Conservation (phyloP, 2,329 filamentous ascomycete species). For the Aureobasidium sp. region DNA sequence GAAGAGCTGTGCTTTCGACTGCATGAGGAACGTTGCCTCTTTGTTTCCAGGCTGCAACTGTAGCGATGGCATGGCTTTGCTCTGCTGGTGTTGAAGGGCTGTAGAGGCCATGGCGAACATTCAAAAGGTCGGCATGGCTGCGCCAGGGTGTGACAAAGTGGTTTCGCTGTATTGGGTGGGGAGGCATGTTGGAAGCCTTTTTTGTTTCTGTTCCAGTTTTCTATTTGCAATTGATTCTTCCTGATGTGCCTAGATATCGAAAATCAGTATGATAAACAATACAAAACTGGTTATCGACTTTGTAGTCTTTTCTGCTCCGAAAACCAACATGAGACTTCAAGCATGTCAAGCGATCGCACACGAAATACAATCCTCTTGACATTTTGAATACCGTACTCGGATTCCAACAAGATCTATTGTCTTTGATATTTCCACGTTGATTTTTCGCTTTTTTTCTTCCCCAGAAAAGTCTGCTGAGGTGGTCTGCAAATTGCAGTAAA, state of each 20-base stretch:
- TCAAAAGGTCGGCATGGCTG: slow-evolving; percentile 54
- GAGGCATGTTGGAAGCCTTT: neutral
- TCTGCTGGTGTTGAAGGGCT: slow-evolving; percentile 29
- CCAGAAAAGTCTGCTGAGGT: neutral
- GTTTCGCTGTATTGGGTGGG: slow-evolving; percentile 8
- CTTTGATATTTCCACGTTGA: neutral
- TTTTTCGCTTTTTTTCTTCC: neutral
- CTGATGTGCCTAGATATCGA: neutral
- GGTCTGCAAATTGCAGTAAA: neutral
- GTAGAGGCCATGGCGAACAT: slow-evolving; percentile 59
- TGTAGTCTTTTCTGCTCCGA: neutral
- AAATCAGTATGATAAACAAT: neutral
- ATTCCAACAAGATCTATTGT: neutral
- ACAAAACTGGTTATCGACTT: neutral
- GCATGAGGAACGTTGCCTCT: slow-evolving; percentile 68
- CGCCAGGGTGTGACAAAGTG: slow-evolving; percentile 71
- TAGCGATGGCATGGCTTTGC: slow-evolving; percentile 9
- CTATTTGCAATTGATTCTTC: neutral
- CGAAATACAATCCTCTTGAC: neutral
- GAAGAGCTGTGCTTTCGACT: slow-evolving; percentile 67
- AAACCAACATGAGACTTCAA: neutral
- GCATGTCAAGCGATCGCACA: neutral
- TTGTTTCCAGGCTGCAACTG: slow-evolving; percentile 50
- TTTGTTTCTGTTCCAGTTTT: neutral
- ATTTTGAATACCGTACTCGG: too few relatives aligned